Base-by-base conservation (phyloP, 257 asterid species). In the Voacanga thouarsii region DNA sequence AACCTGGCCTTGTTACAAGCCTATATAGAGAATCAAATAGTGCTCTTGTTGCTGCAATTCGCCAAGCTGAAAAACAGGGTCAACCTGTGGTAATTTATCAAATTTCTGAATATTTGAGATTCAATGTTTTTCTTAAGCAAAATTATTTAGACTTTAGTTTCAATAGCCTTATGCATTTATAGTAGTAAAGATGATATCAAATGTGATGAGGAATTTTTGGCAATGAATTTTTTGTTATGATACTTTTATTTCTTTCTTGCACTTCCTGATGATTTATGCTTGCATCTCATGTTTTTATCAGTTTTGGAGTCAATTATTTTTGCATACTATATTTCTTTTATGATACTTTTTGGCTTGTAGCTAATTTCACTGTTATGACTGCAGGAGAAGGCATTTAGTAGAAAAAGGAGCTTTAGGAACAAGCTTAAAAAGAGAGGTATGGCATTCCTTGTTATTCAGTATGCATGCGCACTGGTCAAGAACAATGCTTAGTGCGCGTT, bases 381-480 rank as follows among this genome's bases (percentile, higher is more conserved):
- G 82, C 90, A 93, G 99, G 98, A 96, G 81, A 90, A 86, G 63
- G 99, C 96, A 37, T 96, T 96, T 80, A 96, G 98, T 85, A 85
- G 98, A 80, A 96, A 93, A 88, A 93, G 99, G 85, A 81, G 99
- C 82, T 93, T 96, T 85, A 86, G 99, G 28, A 96, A 96, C 86
- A 96, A 93, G 88, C 75, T 96, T 30, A 96, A 93, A 88, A 93
- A 93, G 85, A 89, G 88, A 83, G 90, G 94, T 87, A 81, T 51
- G 66, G n/a, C 60, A 56, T 81, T 76, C 65, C 21, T 14, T 23
- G 23, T 67, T 26, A 14, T 18, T 55, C 24, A 7, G 7, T 30
- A 18, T 10, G 4, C 33, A 21, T 60, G 18, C 61, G 61, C n/a
- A 21, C 44, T 57, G 14, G 23, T 19, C 53, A 8, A 47, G 57